Conservation (phyloP, 2,329 filamentous ascomycete species). For the Diatrype stigma region DNA sequence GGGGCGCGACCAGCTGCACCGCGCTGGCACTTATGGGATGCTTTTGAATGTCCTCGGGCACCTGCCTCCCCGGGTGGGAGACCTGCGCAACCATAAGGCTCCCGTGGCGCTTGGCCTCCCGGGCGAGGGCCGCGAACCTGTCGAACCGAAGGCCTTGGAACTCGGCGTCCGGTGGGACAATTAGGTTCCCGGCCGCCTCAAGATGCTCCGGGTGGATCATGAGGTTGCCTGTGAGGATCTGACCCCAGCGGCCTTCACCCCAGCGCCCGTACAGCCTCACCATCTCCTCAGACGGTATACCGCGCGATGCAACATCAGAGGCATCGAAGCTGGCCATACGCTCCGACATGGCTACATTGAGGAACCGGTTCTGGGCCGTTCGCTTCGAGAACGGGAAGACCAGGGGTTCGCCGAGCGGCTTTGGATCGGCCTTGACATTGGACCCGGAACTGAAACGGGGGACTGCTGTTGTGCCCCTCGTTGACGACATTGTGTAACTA, state of each 20-base stretch:
- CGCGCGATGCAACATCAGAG: not conserved
- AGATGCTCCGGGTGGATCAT: slow-evolving; percentile 59
- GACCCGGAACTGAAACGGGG: not conserved
- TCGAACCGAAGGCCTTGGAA: slow-evolving; percentile 58
- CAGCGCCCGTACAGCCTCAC: slow-evolving; percentile 34
- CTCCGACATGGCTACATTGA: slow-evolving; percentile 6
- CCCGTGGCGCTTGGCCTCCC: slow-evolving; percentile 52
- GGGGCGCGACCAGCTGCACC: slow-evolving; percentile 31
- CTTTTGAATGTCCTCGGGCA: slow-evolving; percentile 25
- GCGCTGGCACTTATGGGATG: slow-evolving; percentile 39
- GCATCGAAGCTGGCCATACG: slow-evolving; percentile 1
- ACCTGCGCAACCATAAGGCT: slow-evolving; percentile 59
- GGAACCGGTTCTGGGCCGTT: slow-evolving; percentile 4
- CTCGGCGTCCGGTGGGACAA: slow-evolving; percentile 50
- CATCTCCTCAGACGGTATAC: not conserved
- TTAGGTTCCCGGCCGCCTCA: slow-evolving; percentile 51
- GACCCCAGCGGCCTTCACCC: slow-evolving; percentile 53
- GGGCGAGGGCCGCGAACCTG: slow-evolving; percentile 53
- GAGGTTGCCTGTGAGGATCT: slow-evolving; percentile 60
- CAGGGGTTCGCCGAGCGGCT: slow-evolving; percentile 2
- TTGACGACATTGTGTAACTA: no score
- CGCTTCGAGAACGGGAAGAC: slow-evolving; percentile 1
- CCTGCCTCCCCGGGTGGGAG: slow-evolving; percentile 58
- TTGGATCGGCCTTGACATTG: not conserved
- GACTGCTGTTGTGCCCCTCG: no score